These are phyloP conservation scores for Globomyces pollinis-pini DNA, from an alignment of 192 early-diverging fungal genomes.

Conservation along the genomic window DNA sequence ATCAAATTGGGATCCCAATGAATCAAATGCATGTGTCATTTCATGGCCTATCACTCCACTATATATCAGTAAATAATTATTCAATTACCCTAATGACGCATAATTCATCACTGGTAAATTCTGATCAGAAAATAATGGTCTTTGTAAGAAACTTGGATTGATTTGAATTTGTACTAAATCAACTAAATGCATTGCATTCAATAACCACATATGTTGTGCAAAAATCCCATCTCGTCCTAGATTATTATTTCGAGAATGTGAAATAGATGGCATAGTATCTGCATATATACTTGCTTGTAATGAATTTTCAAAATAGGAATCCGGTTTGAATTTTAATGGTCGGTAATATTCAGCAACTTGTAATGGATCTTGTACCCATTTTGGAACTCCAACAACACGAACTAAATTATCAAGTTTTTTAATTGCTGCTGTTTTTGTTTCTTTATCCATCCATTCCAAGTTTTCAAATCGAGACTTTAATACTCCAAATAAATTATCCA, in stretches of 20 bases:
- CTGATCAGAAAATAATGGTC: slow-evolving; percentile 48
- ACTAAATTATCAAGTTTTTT: slow-evolving; percentile 51
- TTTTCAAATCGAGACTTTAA: slow-evolving; percentile 30
- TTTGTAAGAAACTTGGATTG: slow-evolving; percentile 54
- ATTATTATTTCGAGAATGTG: slow-evolving; percentile 9
- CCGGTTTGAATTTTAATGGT: slow-evolving; percentile 34
- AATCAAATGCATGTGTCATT: slow-evolving; percentile 68
- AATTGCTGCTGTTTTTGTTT: slow-evolving; percentile 40
- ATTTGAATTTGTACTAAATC: slow-evolving; percentile 36
- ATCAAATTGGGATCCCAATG: slow-evolving; percentile 49
- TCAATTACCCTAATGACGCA: slow-evolving; percentile 59
- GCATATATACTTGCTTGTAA: slow-evolving; percentile 33
- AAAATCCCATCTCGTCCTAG: slow-evolving; percentile 25
- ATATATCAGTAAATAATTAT: no score
- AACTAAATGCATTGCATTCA: slow-evolving; percentile 34
- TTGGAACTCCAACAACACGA: slow-evolving; percentile 58
- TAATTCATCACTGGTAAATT: slow-evolving; percentile 59
- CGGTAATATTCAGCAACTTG: slow-evolving; percentile 45
- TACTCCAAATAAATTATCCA: slow-evolving; percentile 33
- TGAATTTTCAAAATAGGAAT: slow-evolving; percentile 57
- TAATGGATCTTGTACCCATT: slow-evolving; percentile 47
- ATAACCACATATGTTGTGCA: slow-evolving; percentile 28
- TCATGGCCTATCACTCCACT: slow-evolving; percentile 70
- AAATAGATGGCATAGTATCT: slow-evolving; percentile 26
- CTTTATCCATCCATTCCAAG: slow-evolving; percentile 53